A percentile compares a stretch with the other conserved stretches of the same genome.
phyloP scores from a whole-genome alignment of 108 stramenopile genomes.

The Cyclotella kingstonii region DNA sequence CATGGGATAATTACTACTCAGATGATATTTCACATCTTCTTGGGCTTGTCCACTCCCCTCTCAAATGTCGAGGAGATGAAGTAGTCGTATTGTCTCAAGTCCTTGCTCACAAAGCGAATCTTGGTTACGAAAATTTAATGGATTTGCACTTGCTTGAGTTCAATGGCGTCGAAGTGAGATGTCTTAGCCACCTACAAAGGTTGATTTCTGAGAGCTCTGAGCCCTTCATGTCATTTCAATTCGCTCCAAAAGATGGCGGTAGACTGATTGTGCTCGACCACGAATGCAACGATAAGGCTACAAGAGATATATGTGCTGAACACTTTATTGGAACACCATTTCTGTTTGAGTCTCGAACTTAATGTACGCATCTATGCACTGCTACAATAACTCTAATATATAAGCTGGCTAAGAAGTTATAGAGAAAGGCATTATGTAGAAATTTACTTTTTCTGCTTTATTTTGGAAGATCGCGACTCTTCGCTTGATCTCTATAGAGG shows the following conservation, averaged over 20 bases:
- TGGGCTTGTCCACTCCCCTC: conserved; percentile 34
- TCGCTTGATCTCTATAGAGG: conserved; percentile 43
- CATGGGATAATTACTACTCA: conserved; percentile 54
- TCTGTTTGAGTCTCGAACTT: conserved; percentile 9
- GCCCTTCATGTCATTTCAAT: conserved; percentile 49
- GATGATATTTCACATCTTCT: conserved; percentile 48
- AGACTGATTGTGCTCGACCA: conserved; percentile 47
- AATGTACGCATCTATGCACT: too few relatives aligned
- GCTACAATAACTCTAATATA: too few relatives aligned
- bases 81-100: conserved; percentile 57
- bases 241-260: conserved; percentile 46
- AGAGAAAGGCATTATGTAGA: too few relatives aligned
- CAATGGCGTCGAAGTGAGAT: conserved; percentile 50
- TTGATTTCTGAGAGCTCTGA: conserved; percentile 39
- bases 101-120: conserved; percentile 49
- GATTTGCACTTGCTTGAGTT: conserved; percentile 51
- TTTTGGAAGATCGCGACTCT: conserved; percentile 6
- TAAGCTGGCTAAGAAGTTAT: too few relatives aligned
- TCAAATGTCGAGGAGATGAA: conserved; percentile 45
- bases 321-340: conserved; percentile 47
- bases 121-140: conserved; percentile 51
- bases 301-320: conserved; percentile 47
- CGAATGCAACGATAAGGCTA: conserved; percentile 29
- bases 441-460: too few relatives aligned
- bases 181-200: conserved; percentile 48